Evolutionary conservation across 306 rosid species (phyloP), one percentile per base, ranked within the genome.

Genomic region (Pyrus betulifolia): DNA sequence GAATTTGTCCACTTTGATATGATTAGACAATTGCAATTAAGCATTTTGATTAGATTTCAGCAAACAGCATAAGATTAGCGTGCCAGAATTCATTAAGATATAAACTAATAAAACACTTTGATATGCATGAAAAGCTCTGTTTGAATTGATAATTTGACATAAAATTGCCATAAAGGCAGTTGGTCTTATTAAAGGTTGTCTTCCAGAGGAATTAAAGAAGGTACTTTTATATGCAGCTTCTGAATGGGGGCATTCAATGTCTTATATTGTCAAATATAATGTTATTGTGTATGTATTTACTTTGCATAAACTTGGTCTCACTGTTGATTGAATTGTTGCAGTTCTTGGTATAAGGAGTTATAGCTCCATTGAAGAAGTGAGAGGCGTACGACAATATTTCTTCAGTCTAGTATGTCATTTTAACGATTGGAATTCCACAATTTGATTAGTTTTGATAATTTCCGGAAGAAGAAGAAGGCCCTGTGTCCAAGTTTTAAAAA

Each of bases 201-300:
- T 93, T 0, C 81, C 89, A 22, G 97, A 90, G 81, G 97, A 90
- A 77, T 80, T 89, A 54, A 87, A 85, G 82, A 88, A 89, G 71
- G 82, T 95, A 5, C 86, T 95, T 38, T 30, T 73, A 51, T 28
- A 89, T 0, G 85, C 90, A 74, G 98, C 97, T 76, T 86, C 86
- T 3, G 87, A 87, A 35, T 87, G 90, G 83, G 99, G 27, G 27
- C 27, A 25, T 25, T 25, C 27, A 25, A 25, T 25, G 27, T 25
- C 27, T 25, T 25, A 25, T 25, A 25, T 25, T 25, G 27, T 25
- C 27, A 25, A 25, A 25, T 25, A 25, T 25, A 25, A 25, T 25
- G 27, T 25, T 25, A 25, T 25, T 25, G 27, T 25, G 27, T 25
- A 25, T 25, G 27, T 25, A 25, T 25, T 25, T 25, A 25, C 27